Percentiles rank a stretch among this genome's conserved stretches.
These are phyloP conservation scores for Trichophyton benhamiae DNA, from an alignment of 2,329 filamentous ascomycete genomes.

Conservation along the genomic window DNA sequence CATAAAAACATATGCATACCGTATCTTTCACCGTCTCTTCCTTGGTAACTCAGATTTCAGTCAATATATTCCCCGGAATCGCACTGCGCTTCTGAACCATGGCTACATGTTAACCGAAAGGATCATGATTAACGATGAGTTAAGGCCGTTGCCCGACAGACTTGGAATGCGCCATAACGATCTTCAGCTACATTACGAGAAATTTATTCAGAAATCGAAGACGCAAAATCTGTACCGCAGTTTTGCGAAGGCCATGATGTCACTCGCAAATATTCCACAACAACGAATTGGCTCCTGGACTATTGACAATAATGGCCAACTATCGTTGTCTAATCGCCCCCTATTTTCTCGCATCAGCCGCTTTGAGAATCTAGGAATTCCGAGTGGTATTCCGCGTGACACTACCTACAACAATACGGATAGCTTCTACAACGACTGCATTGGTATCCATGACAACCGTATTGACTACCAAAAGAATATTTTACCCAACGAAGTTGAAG, in stretches of 20 bases:
- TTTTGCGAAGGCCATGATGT: slow-evolving; percentile 13
- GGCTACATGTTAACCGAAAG: slow-evolving; percentile 13
- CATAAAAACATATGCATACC: slow-evolving; percentile 8
- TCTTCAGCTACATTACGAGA: slow-evolving; percentile 3
- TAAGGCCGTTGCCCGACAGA: slow-evolving; percentile 7
- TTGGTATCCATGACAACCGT: slow-evolving; percentile 17
- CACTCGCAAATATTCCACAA: slow-evolving; percentile 11
- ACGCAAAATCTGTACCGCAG: slow-evolving; percentile 14
- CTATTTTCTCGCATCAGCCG: slow-evolving; percentile 13
- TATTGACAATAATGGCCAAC: slow-evolving; percentile 15
- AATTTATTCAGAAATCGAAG: background rate
- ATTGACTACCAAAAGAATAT: slow-evolving; percentile 17
- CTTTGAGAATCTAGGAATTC: slow-evolving; percentile 18
- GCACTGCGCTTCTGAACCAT: slow-evolving; percentile 6
- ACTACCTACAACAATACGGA: slow-evolving; percentile 17
- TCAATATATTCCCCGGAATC: slow-evolving; percentile 8
- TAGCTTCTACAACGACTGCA: slow-evolving; percentile 16
- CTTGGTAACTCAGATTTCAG: background rate
- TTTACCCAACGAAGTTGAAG: slow-evolving; percentile 3
- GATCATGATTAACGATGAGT: slow-evolving; percentile 4
- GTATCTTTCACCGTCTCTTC: slow-evolving; percentile 4
- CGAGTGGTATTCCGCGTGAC: slow-evolving; percentile 15
- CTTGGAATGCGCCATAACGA: slow-evolving; percentile 10
- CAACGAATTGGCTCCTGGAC: slow-evolving; percentile 17
- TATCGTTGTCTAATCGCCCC: slow-evolving; percentile 16